phyloP scores from a whole-genome alignment of 192 early-diverging fungal species.

The Backusella parvicylindrica region DNA sequence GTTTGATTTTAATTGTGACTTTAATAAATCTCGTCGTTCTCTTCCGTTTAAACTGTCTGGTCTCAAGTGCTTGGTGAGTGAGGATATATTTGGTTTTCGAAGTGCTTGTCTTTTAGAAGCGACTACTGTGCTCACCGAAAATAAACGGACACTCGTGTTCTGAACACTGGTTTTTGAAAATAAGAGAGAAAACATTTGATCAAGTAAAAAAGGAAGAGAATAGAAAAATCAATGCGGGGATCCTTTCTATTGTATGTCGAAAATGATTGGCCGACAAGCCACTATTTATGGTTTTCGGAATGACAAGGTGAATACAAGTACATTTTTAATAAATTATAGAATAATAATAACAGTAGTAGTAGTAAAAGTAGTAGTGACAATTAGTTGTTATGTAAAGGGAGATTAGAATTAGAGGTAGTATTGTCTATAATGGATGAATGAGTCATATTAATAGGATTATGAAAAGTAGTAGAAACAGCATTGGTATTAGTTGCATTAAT shows the following conservation, averaged over 20 bases:
- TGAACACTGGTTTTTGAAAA: background rate
- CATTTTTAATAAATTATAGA: background rate
- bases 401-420: background rate
- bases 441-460: background rate
- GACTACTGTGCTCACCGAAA: constrained; percentile 9
- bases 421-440: background rate
- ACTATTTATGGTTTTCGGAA: background rate
- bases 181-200: background rate
- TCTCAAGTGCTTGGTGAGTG: constrained; percentile 34
- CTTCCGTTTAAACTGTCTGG: constrained; percentile 35
- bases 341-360: background rate
- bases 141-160: background rate
- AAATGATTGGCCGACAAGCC: background rate
- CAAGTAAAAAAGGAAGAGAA: background rate
- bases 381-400: background rate
- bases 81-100: constrained; percentile 30
- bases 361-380: background rate
- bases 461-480: background rate
- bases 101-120: constrained; percentile 17
- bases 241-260: background rate
- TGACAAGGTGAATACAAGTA: background rate
- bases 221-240: background rate
- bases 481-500: background rate
- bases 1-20: constrained; percentile 5
- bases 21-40: constrained; percentile 29